Evolutionary conservation across 768 basidiomycete genomes (phyloP).

Genomic region (Sarcodon sp.): DNA sequence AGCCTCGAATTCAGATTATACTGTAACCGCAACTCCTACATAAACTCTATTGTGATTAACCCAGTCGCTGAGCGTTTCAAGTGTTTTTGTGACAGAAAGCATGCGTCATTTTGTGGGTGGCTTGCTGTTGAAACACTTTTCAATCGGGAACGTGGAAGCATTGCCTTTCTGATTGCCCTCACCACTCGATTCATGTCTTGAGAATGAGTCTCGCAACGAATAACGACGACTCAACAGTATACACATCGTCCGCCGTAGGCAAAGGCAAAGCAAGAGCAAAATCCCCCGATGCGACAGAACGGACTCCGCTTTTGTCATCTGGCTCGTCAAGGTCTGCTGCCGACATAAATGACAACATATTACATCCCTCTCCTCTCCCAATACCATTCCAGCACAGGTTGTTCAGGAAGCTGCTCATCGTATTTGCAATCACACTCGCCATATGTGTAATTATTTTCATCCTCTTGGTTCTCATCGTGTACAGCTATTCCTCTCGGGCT

Average conservation of each 20-base stretch:
- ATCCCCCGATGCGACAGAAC: slow-evolving; percentile 28
- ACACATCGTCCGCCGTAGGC: slow-evolving; percentile 6
- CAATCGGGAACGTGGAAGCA: no score
- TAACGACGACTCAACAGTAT: no score
- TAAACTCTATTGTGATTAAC: no score
- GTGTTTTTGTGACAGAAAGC: no score
- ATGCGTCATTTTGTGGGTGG: no score
- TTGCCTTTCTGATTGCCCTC: no score
- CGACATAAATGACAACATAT: background rate
- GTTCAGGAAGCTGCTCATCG: slow-evolving; percentile 20
- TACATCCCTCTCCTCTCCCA: slow-evolving; percentile 6
- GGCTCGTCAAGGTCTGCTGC: slow-evolving; percentile 16
- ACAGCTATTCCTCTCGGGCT: slow-evolving; percentile 50
- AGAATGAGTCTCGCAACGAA: no score
- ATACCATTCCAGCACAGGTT: slow-evolving; percentile 14
- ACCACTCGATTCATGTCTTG: no score
- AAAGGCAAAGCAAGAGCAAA: slow-evolving; percentile 47
- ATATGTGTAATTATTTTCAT: slow-evolving; percentile 33
- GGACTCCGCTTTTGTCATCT: slow-evolving; percentile 40
- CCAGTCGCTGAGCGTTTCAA: no score
- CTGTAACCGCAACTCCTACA: no score
- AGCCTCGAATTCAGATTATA: no score
- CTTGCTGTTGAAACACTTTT: no score
- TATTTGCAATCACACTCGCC: slow-evolving; percentile 47
- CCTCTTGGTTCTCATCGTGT: slow-evolving; percentile 38